Conservation (phyloP, 306 rosid species). For the Chamaecrista fasciculata region DNA sequence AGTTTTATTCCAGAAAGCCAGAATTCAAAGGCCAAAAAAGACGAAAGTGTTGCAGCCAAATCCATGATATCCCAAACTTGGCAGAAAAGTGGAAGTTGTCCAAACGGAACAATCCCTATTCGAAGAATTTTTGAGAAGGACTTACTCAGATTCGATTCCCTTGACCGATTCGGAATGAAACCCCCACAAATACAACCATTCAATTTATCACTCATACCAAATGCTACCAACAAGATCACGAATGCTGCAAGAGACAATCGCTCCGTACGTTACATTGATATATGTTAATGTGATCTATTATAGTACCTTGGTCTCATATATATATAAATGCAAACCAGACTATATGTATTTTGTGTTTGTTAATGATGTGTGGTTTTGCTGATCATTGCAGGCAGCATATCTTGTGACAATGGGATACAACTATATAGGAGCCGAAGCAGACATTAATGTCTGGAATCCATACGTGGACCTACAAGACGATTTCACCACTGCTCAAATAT, state of each 20-base stretch:
- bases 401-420: slow-evolving; percentile 45
- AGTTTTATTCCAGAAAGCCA: background rate
- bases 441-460: slow-evolving; percentile 63
- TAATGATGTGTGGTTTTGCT: too few relatives aligned
- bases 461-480: slow-evolving; percentile 40
- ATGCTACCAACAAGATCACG: background rate
- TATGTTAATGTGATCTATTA: too few relatives aligned
- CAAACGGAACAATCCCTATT: slow-evolving; percentile 62
- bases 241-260: too few relatives aligned
- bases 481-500: slow-evolving; percentile 61
- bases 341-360: too few relatives aligned
- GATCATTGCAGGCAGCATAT: slow-evolving; percentile 40
- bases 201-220: slow-evolving; percentile 11
- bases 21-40: background rate
- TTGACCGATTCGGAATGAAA: slow-evolving; percentile 46
- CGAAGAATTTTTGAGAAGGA: slow-evolving; percentile 49
- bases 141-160: slow-evolving; percentile 40
- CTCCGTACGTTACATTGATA: slow-evolving; percentile 37
- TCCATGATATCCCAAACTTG: slow-evolving; percentile 39
- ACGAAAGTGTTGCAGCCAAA: background rate
- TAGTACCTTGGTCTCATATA: too few relatives aligned
- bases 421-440: slow-evolving; percentile 62
- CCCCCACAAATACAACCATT: background rate
- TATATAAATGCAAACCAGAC: too few relatives aligned
- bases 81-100: slow-evolving; percentile 70